Conservation (phyloP, 192 early-diverging fungal genomes). For the Coemansia sp. region DNA sequence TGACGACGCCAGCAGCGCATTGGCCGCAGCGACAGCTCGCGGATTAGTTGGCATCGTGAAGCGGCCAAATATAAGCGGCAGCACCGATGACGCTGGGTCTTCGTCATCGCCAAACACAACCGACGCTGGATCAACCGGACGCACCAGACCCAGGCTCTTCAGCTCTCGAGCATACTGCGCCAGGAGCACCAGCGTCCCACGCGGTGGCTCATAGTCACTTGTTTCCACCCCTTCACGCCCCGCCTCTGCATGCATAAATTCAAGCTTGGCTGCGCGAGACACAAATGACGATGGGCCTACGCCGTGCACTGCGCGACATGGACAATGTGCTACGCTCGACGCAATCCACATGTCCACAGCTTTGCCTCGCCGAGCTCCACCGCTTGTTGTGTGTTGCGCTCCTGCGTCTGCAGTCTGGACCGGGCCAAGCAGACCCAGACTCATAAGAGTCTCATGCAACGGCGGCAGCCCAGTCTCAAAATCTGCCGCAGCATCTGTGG, state of each 20-base stretch:
- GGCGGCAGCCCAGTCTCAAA: slow-evolving; percentile 17
- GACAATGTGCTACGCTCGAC: slow-evolving; percentile 49
- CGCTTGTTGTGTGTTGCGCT: neutral
- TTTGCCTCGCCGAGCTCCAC: slow-evolving; percentile 4
- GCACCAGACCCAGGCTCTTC: slow-evolving; percentile 36
- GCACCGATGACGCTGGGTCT: slow-evolving; percentile 31
- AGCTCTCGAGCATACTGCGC: slow-evolving; percentile 34
- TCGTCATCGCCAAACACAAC: slow-evolving; percentile 14
- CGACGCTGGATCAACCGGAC: slow-evolving; percentile 32
- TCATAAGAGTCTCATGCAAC: slow-evolving; percentile 20
- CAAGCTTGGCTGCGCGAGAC: slow-evolving; percentile 13
- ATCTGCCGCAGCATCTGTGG: neutral
- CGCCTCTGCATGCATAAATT: neutral
- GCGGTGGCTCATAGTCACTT: slow-evolving; percentile 11
- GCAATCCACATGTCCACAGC: slow-evolving; percentile 37
- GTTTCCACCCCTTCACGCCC: neutral
- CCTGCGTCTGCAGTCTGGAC: neutral
- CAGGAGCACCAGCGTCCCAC: slow-evolving; percentile 32
- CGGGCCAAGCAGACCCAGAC: slow-evolving; percentile 21
- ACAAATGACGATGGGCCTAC: slow-evolving; percentile 49
- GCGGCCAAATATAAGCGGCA: slow-evolving; percentile 49
- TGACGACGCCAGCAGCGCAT: slow-evolving; percentile 37
- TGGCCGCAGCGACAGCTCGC: slow-evolving; percentile 32
- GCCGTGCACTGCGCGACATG: slow-evolving; percentile 43
- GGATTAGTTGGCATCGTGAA: slow-evolving; percentile 40